Evolutionary conservation across 805 yeast species (phyloP).

Genomic region (Citeromyces matritensis): DNA sequence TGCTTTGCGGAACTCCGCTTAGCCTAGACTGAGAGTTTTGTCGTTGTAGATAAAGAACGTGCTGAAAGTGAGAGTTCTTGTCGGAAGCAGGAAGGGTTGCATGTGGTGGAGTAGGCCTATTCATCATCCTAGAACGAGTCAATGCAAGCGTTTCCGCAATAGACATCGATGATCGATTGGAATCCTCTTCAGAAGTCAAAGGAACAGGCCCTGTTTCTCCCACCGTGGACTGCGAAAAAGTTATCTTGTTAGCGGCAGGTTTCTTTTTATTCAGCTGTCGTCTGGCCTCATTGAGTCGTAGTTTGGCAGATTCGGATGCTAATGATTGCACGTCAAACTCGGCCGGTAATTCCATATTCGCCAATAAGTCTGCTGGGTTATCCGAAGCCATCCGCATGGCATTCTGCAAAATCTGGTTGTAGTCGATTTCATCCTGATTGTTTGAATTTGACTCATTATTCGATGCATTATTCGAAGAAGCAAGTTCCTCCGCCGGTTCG

Average conservation of each 20-base stretch:
- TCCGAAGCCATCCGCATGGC: conserved; percentile 68
- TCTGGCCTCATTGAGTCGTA: neutral
- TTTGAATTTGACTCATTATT: conserved; percentile 9
- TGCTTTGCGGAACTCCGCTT: no score
- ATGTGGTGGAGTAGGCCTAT: neutral
- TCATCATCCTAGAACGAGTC: conserved; percentile 27
- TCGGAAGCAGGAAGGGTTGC: neutral
- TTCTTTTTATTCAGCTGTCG: neutral
- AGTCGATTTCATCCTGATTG: conserved; percentile 35
- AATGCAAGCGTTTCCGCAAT: conserved; percentile 48
- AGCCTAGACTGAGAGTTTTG: no score
- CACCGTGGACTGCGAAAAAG: neutral
- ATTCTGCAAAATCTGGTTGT: conserved; percentile 63
- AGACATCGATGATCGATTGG: conserved; percentile 14
- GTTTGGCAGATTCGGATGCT: neutral
- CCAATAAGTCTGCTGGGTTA: conserved; percentile 28
- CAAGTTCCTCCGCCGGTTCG: conserved; percentile 3
- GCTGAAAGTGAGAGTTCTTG: neutral
- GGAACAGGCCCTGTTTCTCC: neutral
- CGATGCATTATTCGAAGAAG: neutral
- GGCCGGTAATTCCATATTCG: conserved; percentile 12
- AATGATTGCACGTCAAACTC: neutral
- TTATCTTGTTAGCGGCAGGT: neutral
- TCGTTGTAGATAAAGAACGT: neutral
- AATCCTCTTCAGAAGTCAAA: conserved; percentile 1